Conservation (phyloP, 805 yeast genomes). For the Myxozyma nipponensis region DNA sequence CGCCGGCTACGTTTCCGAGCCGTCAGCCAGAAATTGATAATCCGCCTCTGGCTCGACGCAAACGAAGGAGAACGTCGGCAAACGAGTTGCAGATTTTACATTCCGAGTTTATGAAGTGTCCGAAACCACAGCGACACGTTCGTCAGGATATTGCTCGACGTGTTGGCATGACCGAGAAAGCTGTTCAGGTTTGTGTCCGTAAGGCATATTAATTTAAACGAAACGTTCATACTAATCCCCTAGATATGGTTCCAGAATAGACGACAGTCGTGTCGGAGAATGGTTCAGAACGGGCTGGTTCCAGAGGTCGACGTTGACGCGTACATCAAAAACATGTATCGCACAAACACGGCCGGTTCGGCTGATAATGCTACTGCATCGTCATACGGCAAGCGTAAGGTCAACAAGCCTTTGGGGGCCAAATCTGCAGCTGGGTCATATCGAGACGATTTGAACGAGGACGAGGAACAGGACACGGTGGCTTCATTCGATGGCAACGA, state of each 20-base stretch:
- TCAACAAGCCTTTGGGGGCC: not conserved
- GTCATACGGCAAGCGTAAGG: not conserved
- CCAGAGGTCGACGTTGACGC: constrained; percentile 19
- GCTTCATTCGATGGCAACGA: not conserved
- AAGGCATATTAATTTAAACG: not conserved
- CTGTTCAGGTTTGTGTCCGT: constrained; percentile 57
- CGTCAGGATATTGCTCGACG: constrained; percentile 73
- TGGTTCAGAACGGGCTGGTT: constrained; percentile 7
- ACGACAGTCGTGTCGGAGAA: constrained; percentile 63
- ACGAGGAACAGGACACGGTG: not conserved
- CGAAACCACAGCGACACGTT: constrained; percentile 74
- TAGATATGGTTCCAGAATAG: constrained; percentile 93
- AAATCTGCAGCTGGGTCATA: too few species aligned
- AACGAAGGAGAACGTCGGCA: constrained; percentile 92
- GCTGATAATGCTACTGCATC: not conserved
- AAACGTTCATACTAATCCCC: not conserved
- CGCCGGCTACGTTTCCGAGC: constrained; percentile 80
- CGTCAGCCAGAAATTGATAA: constrained; percentile 83
- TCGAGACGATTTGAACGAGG: too few species aligned
- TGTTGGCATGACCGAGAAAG: constrained; percentile 94
- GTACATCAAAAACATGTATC: not conserved
- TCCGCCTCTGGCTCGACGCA: constrained; percentile 88
- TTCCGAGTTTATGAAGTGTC: constrained; percentile 67
- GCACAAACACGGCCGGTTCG: not conserved
- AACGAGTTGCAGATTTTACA: constrained; percentile 78